phyloP scores from a whole-genome alignment of 495 filamentous ascomycete species.

The Aspergillus affinis region DNA sequence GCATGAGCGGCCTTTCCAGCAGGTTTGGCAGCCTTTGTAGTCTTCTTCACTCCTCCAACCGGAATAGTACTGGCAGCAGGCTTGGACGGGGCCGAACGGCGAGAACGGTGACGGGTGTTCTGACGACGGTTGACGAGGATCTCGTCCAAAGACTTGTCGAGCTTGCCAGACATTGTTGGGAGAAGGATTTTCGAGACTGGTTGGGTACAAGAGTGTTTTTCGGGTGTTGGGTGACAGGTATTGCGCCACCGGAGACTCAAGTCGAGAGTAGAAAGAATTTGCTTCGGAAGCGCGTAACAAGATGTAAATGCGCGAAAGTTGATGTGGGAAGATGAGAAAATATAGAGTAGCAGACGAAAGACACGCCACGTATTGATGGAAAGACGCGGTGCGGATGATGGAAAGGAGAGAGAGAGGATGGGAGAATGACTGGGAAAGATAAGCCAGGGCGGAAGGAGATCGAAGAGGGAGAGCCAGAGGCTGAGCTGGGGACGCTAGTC shows the following conservation, averaged over 20 bases:
- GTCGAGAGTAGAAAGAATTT: constrained; percentile 1
- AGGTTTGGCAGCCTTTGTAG: constrained; percentile 59
- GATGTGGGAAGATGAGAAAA: constrained; percentile 15
- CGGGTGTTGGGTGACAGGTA: not conserved
- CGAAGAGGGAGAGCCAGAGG: constrained; percentile 10
- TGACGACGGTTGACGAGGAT: constrained; percentile 78
- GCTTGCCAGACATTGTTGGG: constrained; percentile 77
- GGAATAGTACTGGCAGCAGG: constrained; percentile 58
- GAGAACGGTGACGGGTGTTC: constrained; percentile 53
- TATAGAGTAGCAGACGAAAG: constrained; percentile 16
- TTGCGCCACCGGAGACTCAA: constrained; percentile 3
- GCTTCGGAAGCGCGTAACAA: not conserved
- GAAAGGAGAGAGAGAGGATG: constrained; percentile 12
- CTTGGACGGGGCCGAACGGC: constrained; percentile 52
- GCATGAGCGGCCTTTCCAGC: constrained; percentile 63
- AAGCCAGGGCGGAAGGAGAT: constrained; percentile 9
- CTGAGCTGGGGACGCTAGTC: constrained; percentile 16
- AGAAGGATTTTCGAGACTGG: not conserved
- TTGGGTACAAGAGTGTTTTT: not conserved
- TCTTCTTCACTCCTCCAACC: constrained; percentile 87
- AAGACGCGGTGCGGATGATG: constrained; percentile 21
- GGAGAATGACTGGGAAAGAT: constrained; percentile 14
- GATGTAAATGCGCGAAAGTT: not conserved
- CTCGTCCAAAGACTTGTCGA: constrained; percentile 93
- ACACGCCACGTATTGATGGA: constrained; percentile 17